Conservation (phyloP, 352 stramenopile genomes). For the Lagenidium sp. region DNA sequence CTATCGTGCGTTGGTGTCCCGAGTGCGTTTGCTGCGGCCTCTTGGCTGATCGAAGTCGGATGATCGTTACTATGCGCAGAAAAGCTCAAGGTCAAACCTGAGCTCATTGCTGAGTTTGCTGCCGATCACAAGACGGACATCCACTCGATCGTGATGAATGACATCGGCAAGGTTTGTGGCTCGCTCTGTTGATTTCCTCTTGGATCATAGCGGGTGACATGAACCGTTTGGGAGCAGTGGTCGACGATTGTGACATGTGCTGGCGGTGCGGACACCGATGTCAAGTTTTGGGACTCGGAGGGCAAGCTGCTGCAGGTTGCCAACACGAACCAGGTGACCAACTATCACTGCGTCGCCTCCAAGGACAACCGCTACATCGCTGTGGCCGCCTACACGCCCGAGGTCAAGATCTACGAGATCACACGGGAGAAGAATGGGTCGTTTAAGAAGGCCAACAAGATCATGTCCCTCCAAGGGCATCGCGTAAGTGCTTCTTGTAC, state of each 20-base stretch:
- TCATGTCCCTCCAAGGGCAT: constrained; percentile 76
- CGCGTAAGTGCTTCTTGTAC: constrained; percentile 34
- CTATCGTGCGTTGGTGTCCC: constrained; percentile 33
- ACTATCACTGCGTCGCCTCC: constrained; percentile 71
- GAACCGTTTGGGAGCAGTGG: constrained; percentile 39
- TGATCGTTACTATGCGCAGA: too few species aligned
- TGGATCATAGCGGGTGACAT: too few species aligned
- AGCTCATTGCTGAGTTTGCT: constrained; percentile 53
- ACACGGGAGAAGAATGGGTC: constrained; percentile 58
- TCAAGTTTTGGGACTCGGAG: constrained; percentile 75
- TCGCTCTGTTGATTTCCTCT: too few species aligned
- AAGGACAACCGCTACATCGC: constrained; percentile 80
- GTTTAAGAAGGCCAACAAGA: constrained; percentile 79
- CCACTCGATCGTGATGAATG: constrained; percentile 77
- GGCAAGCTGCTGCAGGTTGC: constrained; percentile 59
- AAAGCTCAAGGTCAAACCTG: constrained; percentile 66
- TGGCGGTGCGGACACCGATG: constrained; percentile 55
- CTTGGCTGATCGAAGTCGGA: too few species aligned
- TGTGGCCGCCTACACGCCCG: constrained; percentile 69
- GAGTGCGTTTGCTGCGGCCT: too few species aligned
- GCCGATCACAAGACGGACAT: constrained; percentile 65
- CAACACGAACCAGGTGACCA: constrained; percentile 76
- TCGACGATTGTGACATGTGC: constrained; percentile 70
- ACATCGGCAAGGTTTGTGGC: constrained; percentile 50
- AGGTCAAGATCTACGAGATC: constrained; percentile 82